These are phyloP conservation scores for Prunus davidiana DNA, from an alignment of 306 rosid genomes.

Conservation along the genomic window DNA sequence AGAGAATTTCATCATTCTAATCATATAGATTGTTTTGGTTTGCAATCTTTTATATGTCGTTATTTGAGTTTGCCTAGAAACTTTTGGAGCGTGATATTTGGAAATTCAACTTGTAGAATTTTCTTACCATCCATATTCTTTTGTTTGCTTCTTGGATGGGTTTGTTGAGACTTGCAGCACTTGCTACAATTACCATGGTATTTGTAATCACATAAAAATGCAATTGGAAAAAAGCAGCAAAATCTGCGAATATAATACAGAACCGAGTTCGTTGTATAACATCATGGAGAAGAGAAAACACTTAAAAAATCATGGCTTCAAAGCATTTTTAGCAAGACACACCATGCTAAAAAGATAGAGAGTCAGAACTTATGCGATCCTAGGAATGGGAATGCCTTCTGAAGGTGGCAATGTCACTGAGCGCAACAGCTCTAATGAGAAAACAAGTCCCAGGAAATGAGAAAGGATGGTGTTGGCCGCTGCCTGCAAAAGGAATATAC, in stretches of 20 bases:
- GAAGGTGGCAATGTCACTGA: constrained; percentile 72
- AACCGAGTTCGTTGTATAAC: not conserved
- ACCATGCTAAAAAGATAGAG: constrained; percentile 6
- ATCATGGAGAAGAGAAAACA: constrained; percentile 2
- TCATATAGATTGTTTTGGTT: not conserved
- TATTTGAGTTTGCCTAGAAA: not conserved
- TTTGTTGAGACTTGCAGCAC: no score
- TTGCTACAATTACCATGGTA: not conserved
- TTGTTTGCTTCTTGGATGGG: no score
- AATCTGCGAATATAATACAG: constrained; percentile 3
- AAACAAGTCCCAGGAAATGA: constrained; percentile 87
- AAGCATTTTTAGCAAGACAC: constrained; percentile 1
- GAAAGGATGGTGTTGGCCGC: constrained; percentile 95
- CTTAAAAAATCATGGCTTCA: constrained; percentile 7
- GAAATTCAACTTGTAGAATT: not conserved
- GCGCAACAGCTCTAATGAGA: constrained; percentile 84
- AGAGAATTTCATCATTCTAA: not conserved
- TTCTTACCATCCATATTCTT: not conserved
- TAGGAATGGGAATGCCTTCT: constrained; percentile 55
- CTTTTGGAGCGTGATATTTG: not conserved
- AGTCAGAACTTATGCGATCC: constrained; percentile 43
- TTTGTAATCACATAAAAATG: not conserved
- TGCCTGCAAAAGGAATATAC: constrained; percentile 51
- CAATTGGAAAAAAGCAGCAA: not conserved
- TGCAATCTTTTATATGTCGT: not conserved